These are phyloP conservation scores for Populus tomentosa DNA, from an alignment of 441 rosid species.

Conservation along the genomic window DNA sequence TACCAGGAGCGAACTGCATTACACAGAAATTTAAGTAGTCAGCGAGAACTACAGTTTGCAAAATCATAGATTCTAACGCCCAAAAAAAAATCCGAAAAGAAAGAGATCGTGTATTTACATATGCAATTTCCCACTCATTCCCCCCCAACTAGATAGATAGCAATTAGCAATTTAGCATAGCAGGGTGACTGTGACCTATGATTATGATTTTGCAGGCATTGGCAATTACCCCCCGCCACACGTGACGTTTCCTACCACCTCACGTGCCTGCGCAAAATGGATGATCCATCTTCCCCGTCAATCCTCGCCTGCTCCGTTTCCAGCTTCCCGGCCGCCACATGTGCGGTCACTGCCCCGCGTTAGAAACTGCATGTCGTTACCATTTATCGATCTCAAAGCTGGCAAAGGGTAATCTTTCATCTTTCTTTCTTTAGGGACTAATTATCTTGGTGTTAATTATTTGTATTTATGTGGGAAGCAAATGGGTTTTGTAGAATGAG, in stretches of 20 bases:
- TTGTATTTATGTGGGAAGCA: background rate
- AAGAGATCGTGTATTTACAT: too few species aligned
- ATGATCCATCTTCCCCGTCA: slow-evolving; percentile 21
- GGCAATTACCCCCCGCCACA: slow-evolving; percentile 17
- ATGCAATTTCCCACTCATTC: too few species aligned
- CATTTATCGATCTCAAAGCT: slow-evolving; percentile 41
- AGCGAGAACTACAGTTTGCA: too few species aligned
- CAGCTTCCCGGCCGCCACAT: slow-evolving; percentile 14
- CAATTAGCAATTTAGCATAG: too few species aligned
- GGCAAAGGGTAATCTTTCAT: slow-evolving; percentile 39
- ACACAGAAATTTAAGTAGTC: too few species aligned
- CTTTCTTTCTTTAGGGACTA: background rate
- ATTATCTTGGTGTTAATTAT: background rate
- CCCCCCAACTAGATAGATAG: too few species aligned
- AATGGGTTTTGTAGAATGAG: slow-evolving; percentile 40
- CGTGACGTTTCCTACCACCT: slow-evolving; percentile 4
- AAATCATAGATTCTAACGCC: too few species aligned
- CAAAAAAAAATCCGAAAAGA: too few species aligned
- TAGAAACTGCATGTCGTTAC: slow-evolving; percentile 18
- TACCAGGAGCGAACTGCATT: too few species aligned
- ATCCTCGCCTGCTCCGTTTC: slow-evolving; percentile 12
- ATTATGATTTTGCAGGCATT: background rate
- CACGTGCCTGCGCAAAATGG: slow-evolving; percentile 13
- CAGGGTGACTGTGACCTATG: too few species aligned
- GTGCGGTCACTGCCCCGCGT: slow-evolving; percentile 10